Evolutionary conservation across 164 flowering plant species (phyloP).

Genomic region (Houttuynia cordata): DNA sequence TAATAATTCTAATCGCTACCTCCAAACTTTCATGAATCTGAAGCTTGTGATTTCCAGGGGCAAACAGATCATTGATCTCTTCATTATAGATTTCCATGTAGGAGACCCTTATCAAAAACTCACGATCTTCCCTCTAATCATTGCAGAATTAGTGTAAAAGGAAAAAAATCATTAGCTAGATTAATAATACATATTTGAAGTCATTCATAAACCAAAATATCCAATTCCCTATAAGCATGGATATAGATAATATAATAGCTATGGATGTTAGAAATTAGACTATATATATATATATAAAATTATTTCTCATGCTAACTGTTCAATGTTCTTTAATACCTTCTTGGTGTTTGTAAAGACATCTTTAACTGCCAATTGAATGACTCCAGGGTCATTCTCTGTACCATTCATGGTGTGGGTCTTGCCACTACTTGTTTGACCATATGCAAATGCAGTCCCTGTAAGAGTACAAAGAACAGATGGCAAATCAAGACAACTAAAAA

Average conservation of each 20-base stretch:
- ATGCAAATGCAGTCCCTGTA: conserved; percentile 90
- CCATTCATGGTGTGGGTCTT: conserved; percentile 97
- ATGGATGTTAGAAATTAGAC: no score
- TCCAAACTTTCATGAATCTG: conserved; percentile 95
- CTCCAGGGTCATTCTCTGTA: conserved; percentile 66
- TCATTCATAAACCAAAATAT: background rate
- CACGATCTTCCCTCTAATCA: conserved; percentile 51
- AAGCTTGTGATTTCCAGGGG: conserved; percentile 73
- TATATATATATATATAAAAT: no score
- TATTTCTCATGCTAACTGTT: background rate
- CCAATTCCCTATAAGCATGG: background rate
- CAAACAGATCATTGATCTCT: conserved; percentile 86
- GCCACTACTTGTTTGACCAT: conserved; percentile 99
- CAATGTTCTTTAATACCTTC: conserved; percentile 31
- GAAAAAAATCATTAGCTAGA: background rate
- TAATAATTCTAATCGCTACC: conserved; percentile 22
- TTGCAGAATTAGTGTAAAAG: background rate
- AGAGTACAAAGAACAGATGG: background rate
- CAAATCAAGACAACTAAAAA: background rate
- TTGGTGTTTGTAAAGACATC: conserved; percentile 56
- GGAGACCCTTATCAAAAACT: conserved; percentile 84
- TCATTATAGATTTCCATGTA: conserved; percentile 99
- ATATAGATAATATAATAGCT: background rate
- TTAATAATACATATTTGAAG: background rate
- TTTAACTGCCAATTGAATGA: conserved; percentile 72